Evolutionary conservation across 441 rosid species (phyloP).

Genomic region (Capsella rubella): DNA sequence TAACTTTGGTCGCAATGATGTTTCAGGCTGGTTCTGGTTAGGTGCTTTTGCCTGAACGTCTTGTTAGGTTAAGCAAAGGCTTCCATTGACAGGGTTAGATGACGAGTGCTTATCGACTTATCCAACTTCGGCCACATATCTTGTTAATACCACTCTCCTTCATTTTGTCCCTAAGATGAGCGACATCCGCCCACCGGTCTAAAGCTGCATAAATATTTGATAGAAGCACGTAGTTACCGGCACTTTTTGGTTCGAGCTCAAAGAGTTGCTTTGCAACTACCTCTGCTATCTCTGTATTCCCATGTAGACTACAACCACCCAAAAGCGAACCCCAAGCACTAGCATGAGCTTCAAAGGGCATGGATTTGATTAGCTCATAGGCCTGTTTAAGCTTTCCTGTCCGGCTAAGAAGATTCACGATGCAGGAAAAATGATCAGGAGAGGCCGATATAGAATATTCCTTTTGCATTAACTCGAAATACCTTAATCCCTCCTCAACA

Average conservation of each 20-base stretch:
- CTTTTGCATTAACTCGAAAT: slow-evolving; percentile 63
- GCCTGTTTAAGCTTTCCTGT: slow-evolving; percentile 68
- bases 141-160: slow-evolving; percentile 67
- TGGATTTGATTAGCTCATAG: slow-evolving; percentile 59
- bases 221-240: slow-evolving; percentile 70
- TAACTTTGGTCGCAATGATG: not conserved
- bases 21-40: slow-evolving; percentile 1
- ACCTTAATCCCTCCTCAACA: slow-evolving; percentile 71
- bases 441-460: slow-evolving; percentile 60
- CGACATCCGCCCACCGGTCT: slow-evolving; percentile 70
- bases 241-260: slow-evolving; percentile 72
- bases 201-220: slow-evolving; percentile 83
- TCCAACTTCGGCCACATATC: slow-evolving; percentile 69
- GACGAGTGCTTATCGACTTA: slow-evolving; percentile 30
- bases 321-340: slow-evolving; percentile 90
- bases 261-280: slow-evolving; percentile 58
- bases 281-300: slow-evolving; percentile 66
- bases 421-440: slow-evolving; percentile 73
- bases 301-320: slow-evolving; percentile 70
- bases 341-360: slow-evolving; percentile 72
- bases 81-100: not conserved
- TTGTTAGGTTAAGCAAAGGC: slow-evolving; percentile 8
- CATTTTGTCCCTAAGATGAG: slow-evolving; percentile 67
- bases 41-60: slow-evolving; percentile 8
- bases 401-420: slow-evolving; percentile 80